Evolutionary conservation across 2,329 filamentous ascomycete genomes (phyloP), one percentile per base, ranked within the genome.

Genomic region (Cladosporium sp.): DNA sequence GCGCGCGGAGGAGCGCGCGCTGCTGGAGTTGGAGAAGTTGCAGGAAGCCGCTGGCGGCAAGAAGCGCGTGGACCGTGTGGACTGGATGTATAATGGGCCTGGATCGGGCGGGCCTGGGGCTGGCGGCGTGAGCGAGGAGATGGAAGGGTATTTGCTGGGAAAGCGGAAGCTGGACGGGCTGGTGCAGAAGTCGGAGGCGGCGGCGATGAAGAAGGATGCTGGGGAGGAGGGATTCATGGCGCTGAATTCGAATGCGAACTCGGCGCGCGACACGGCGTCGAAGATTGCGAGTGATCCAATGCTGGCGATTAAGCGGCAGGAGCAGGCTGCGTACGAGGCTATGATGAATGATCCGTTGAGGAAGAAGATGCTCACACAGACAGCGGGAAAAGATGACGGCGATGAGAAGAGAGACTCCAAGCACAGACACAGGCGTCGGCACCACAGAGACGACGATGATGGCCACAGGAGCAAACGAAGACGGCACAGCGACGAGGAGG

Each of bases 71-170:
- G 85, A 92, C 62, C 84, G 90, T 34, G 92, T 98, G 22, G 93
- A 97, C 64, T 98, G 93, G 89, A 96, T 98, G 89, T 98, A 98
- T 72, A 83, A 86, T 62, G 92, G 92, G 1, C 90, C 93, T 7
- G 86, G 85, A 46, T 79, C 77, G 53, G 88, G 89, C 34, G 85
- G 87, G 64, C 76, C 77, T n/a, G 86, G 86, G 31, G 88, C 82
- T 37, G 82, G 80, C 19, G 72, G 69, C 16, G 71, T 74, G 4
- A 83, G 73, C 0, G 92, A 96, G 69, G 93, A 97, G 72, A 90
- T 89, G 73, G 93, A 98, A 66, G 89, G 87, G 3, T 98, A 95
- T 68, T 73, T 98, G 1, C 77, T 98, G 11, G 93, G 93, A 49
- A 97, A 96, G 76, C 80, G 93, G 54, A 81, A 91, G 54, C 92